Conservation (phyloP, 2,329 filamentous ascomycete genomes). For the Myriosclerotinia scirpicola region DNA sequence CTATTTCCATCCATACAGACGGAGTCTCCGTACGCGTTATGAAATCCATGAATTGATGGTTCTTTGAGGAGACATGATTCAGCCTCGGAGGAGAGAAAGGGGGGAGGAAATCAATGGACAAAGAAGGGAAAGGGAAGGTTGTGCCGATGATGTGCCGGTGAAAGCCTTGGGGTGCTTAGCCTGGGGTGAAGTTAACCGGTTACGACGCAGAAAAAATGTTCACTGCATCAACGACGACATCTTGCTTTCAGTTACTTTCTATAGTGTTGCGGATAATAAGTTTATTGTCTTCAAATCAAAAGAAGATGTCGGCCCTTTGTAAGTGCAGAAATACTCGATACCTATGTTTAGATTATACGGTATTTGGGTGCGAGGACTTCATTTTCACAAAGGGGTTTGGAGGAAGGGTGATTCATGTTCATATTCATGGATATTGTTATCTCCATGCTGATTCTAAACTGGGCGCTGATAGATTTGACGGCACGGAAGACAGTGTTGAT, state of each 20-base stretch:
- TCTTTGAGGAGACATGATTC: slow-evolving; percentile 1
- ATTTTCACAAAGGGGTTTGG: too few relatives aligned
- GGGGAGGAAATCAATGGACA: neutral
- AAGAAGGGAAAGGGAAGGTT: neutral
- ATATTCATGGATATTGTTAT: too few relatives aligned
- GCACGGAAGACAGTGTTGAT: too few relatives aligned
- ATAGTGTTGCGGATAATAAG: neutral
- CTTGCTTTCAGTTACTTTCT: neutral
- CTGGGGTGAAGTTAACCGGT: neutral
- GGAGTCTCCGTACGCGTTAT: neutral
- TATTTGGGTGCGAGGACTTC: too few relatives aligned
- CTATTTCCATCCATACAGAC: neutral
- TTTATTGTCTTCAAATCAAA: neutral
- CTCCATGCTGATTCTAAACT: too few relatives aligned
- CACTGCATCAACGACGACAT: neutral
- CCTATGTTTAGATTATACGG: too few relatives aligned
- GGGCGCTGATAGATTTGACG: too few relatives aligned
- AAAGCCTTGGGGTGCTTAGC: neutral
- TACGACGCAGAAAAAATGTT: neutral
- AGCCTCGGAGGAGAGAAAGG: neutral
- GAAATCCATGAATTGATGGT: too few relatives aligned
- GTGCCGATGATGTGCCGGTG: neutral
- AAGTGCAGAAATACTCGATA: too few relatives aligned
- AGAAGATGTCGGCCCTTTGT: too few relatives aligned
- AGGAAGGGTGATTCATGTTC: too few relatives aligned